Percentiles rank a stretch among this genome's conserved stretches.
These are phyloP conservation scores for Colletotrichum kahawae DNA, from an alignment of 2,329 filamentous ascomycete species.

Conservation along the genomic window DNA sequence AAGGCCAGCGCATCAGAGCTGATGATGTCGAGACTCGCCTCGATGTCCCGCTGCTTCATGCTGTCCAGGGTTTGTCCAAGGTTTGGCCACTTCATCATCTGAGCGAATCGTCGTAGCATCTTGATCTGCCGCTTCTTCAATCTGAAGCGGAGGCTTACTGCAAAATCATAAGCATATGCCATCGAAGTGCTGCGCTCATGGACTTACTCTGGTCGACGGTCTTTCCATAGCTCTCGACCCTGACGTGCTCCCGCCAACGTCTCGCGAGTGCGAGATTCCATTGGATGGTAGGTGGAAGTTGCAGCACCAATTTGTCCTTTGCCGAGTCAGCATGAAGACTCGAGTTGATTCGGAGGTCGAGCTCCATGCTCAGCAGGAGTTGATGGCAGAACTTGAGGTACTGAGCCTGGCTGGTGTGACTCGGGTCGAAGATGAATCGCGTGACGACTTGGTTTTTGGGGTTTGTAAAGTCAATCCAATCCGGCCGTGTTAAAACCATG, in stretches of 20 bases:
- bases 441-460: conserved; percentile 76
- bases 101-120: conserved; percentile 71
- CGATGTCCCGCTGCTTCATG: conserved; percentile 63
- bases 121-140: conserved; percentile 72
- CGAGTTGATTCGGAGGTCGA: conserved; percentile 73
- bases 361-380: conserved; percentile 73
- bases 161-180: not conserved
- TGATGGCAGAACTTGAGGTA: conserved; percentile 78
- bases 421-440: conserved; percentile 71
- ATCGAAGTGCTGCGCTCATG: not conserved
- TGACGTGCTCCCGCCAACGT: conserved; percentile 74
- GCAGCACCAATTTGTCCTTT: conserved; percentile 66
- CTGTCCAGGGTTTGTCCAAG: conserved; percentile 67
- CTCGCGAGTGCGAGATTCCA: conserved; percentile 78
- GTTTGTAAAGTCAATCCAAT: conserved; percentile 77
- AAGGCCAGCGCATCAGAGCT: conserved; percentile 79
- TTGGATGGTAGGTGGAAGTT: conserved; percentile 72
- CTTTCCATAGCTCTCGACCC: conserved; percentile 64
- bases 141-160: conserved; percentile 67
- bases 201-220: conserved; percentile 55
- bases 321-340: conserved; percentile 64
- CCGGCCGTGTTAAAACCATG: conserved; percentile 68
- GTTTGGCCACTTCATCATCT: conserved; percentile 80
- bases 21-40: conserved; percentile 62
- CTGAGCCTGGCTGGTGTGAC: conserved; percentile 57